Conservation (phyloP, 352 stramenopile genomes). For the Pilasporangium apinafurcum region DNA sequence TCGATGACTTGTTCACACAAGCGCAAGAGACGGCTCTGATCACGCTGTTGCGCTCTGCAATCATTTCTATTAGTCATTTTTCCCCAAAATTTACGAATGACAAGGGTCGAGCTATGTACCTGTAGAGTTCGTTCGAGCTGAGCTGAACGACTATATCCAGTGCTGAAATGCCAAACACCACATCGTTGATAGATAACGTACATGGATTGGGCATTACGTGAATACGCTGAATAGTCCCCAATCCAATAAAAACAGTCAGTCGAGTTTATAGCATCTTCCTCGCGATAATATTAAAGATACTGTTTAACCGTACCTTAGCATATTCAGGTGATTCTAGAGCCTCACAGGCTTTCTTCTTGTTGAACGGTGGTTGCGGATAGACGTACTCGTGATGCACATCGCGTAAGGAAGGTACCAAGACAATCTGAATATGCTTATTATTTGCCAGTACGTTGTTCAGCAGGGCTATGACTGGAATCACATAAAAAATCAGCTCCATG, state of each 20-base stretch:
- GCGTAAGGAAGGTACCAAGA: constrained; percentile 94
- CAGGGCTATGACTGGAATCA: constrained; percentile 54
- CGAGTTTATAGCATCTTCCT: no score
- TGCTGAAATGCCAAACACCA: constrained; percentile 90
- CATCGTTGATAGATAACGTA: constrained; percentile 93
- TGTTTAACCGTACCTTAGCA: constrained; percentile 57
- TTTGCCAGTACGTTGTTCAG: constrained; percentile 59
- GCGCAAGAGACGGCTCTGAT: constrained; percentile 70
- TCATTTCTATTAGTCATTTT: no score
- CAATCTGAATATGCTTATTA: constrained; percentile 68
- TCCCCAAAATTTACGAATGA: no score
- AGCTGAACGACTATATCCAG: constrained; percentile 89
- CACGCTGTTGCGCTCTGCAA: constrained; percentile 29
- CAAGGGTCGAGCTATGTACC: constrained; percentile 13
- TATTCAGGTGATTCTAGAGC: constrained; percentile 51
- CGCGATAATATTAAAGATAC: background rate
- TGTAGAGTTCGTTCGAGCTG: constrained; percentile 75
- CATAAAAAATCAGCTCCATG: background rate
- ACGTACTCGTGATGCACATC: constrained; percentile 95
- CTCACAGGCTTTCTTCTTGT: constrained; percentile 78
- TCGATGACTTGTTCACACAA: constrained; percentile 77
- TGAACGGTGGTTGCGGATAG: constrained; percentile 92
- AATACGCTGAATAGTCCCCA: constrained; percentile 73
- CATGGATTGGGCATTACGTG: constrained; percentile 95
- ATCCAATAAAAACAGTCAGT: no score